phyloP scores from a whole-genome alignment of 306 rosid species.

The Senna tora region DNA sequence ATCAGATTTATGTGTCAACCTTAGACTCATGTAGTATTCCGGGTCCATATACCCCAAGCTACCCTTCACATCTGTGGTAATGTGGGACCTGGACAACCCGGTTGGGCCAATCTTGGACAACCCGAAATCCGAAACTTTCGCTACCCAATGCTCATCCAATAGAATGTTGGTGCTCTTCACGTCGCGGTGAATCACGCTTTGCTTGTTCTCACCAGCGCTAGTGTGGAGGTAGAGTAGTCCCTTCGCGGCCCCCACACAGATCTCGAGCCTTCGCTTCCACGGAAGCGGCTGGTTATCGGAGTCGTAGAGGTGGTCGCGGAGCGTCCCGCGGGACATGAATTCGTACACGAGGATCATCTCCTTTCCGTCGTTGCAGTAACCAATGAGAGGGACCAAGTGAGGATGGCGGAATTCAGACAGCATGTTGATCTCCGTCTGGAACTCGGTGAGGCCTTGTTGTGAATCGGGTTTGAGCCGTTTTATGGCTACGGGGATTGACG shows the following conservation, averaged over 20 bases:
- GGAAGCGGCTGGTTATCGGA: constrained; percentile 6
- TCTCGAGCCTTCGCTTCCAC: constrained; percentile 49
- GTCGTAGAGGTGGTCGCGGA: constrained; percentile 44
- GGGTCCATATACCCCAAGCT: constrained; percentile 48
- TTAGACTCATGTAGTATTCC: constrained; percentile 37
- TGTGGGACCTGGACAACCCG: constrained; percentile 31
- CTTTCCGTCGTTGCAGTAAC: constrained; percentile 35
- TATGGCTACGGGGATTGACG: constrained; percentile 33
- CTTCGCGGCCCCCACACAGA: constrained; percentile 45
- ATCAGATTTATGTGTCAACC: constrained; percentile 53
- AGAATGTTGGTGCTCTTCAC: constrained; percentile 58
- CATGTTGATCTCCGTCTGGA: constrained; percentile 47
- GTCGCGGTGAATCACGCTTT: constrained; percentile 57
- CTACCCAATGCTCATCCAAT: constrained; percentile 42
- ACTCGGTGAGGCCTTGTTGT: constrained; percentile 42
- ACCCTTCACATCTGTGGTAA: constrained; percentile 43
- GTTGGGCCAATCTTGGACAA: constrained; percentile 43
- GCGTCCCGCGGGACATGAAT: constrained; percentile 52
- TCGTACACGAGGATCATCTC: constrained; percentile 58
- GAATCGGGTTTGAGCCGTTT: constrained; percentile 47
- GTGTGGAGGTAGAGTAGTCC: constrained; percentile 52
- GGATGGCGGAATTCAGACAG: constrained; percentile 44
- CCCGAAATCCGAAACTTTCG: constrained; percentile 59
- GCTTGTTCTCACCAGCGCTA: not conserved
- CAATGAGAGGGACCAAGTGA: constrained; percentile 48